Conservation (phyloP, 1,284 basidiomycete species). For the Ustilago shanxiensis region DNA sequence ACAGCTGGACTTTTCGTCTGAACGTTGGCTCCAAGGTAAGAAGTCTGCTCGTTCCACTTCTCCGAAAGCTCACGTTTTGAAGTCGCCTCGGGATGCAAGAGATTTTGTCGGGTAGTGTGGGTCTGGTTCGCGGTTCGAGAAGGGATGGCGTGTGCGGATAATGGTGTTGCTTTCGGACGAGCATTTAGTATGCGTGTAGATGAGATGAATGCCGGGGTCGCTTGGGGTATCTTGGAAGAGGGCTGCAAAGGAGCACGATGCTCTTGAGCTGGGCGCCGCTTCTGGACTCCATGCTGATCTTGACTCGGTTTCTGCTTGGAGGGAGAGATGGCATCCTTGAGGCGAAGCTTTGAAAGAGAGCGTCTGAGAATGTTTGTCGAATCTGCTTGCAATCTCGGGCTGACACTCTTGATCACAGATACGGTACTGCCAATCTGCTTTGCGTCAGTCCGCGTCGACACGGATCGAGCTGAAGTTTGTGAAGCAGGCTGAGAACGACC, state of each 20-base stretch:
- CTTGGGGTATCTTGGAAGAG: slow-evolving; percentile 35
- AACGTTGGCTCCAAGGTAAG: background rate
- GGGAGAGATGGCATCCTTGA: slow-evolving; percentile 30
- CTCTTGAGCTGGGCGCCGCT: background rate
- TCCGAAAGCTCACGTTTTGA: slow-evolving; percentile 1
- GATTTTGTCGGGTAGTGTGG: background rate
- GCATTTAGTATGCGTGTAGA: slow-evolving; percentile 13
- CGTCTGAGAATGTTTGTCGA: slow-evolving; percentile 27
- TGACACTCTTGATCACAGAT: slow-evolving; percentile 8
- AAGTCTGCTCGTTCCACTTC: background rate
- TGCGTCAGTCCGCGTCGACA: slow-evolving; percentile 23
- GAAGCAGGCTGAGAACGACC: background rate
- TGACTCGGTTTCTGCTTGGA: slow-evolving; percentile 7
- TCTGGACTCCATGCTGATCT: slow-evolving; percentile 3
- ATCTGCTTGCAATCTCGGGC: background rate
- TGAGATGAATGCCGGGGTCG: slow-evolving; percentile 5
- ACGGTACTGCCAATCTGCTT: slow-evolving; percentile 6
- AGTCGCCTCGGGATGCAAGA: background rate
- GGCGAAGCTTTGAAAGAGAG: slow-evolving; percentile 37
- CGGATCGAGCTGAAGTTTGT: slow-evolving; percentile 8
- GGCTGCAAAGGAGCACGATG: background rate
- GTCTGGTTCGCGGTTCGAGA: slow-evolving; percentile 3
- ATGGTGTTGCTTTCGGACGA: too few species aligned
- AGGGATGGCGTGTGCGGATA: too few species aligned
- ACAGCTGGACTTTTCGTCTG: slow-evolving; percentile 4